Evolutionary conservation across 441 rosid genomes (phyloP).

Genomic region (Populus tomentosa): DNA sequence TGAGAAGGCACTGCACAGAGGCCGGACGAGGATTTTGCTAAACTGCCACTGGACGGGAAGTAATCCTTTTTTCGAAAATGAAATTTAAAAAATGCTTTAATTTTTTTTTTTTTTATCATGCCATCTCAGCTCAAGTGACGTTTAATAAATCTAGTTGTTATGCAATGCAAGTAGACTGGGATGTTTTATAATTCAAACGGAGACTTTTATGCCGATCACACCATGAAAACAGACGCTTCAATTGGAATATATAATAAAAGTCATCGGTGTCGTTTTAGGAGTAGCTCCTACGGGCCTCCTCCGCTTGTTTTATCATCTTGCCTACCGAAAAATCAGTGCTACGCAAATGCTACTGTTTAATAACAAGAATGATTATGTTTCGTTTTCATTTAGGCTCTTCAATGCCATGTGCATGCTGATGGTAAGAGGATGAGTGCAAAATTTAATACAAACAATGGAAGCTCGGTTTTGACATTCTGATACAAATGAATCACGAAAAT

Average conservation of each 20-base stretch:
- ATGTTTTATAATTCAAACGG: not conserved
- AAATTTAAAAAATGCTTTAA: not conserved
- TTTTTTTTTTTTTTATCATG: not conserved
- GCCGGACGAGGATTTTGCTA: not conserved
- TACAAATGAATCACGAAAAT: too few relatives aligned
- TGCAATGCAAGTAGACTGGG: not conserved
- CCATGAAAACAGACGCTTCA: not conserved
- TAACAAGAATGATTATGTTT: not conserved
- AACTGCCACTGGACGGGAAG: not conserved
- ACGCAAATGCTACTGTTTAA: not conserved
- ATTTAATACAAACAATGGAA: not conserved
- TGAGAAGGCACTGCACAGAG: not conserved
- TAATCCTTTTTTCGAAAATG: not conserved
- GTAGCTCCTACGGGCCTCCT: not conserved
- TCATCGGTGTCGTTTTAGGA: not conserved
- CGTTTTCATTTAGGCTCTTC: not conserved
- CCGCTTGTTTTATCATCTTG: not conserved
- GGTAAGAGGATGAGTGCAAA: not conserved
- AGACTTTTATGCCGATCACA: not conserved
- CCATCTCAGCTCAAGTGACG: not conserved
- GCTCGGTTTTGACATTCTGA: not conserved
- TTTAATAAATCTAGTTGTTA: not conserved
- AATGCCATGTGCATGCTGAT: not conserved
- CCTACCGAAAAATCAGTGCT: too few relatives aligned
- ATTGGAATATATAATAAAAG: not conserved